Evolutionary conservation across 163 green algal genomes (phyloP).

Genomic region (Chlamydomonas reinhardtii): DNA sequence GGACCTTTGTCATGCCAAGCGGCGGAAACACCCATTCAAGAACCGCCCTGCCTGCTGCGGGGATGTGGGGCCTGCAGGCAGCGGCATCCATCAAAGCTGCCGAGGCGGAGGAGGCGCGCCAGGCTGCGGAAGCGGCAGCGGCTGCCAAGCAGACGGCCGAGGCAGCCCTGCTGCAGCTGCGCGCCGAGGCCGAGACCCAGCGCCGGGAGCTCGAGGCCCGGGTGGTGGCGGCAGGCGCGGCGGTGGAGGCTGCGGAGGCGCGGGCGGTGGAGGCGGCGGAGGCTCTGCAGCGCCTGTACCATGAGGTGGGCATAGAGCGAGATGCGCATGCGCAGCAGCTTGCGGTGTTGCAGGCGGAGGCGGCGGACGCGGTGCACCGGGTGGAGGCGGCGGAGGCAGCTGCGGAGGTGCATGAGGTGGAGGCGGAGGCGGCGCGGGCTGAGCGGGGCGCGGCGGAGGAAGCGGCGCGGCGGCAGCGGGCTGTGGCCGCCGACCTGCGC

Average conservation of each 20-base stretch:
- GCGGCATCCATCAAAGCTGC: too few species aligned
- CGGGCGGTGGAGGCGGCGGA: not conserved
- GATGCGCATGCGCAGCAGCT: not conserved
- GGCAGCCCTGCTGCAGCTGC: not conserved
- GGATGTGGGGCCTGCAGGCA: too few species aligned
- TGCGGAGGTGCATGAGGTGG: not conserved
- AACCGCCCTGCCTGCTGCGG: too few species aligned
- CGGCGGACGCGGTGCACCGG: not conserved
- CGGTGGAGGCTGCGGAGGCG: conserved; percentile 31
- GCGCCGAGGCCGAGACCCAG: not conserved
- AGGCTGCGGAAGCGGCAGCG: conserved; percentile 14
- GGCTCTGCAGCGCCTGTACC: not conserved
- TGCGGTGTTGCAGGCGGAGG: not conserved
- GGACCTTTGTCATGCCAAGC: too few species aligned
- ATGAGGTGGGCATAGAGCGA: not conserved
- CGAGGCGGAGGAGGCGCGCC: not conserved
- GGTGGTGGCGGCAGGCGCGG: not conserved
- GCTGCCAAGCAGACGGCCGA: not conserved
- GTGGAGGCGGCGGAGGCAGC: conserved; percentile 23
- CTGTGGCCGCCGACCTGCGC: not conserved
- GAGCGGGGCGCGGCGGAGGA: conserved; percentile 8
- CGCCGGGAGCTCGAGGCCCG: not conserved
- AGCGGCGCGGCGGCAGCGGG: not conserved
- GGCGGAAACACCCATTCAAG: too few species aligned
- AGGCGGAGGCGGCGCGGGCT: not conserved